A percentile compares a stretch with the other conserved stretches of the same genome.
phyloP scores from a whole-genome alignment of 495 filamentous ascomycete genomes.

The Neurospora tetraspora region DNA sequence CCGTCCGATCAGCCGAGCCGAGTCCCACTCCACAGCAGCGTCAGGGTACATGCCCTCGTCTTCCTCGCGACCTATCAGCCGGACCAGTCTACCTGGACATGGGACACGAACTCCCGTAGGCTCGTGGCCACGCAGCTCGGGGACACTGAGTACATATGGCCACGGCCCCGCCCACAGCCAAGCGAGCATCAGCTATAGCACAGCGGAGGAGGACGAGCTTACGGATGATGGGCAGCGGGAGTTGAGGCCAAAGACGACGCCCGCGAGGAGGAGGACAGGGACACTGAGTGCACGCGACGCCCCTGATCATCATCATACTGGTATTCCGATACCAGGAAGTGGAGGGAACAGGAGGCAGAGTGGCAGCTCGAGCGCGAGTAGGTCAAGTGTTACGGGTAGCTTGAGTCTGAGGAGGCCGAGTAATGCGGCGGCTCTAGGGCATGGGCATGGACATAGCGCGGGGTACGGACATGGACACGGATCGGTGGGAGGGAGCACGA shows the following conservation, averaged over 20 bases:
- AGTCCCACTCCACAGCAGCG: slow-evolving; percentile 18
- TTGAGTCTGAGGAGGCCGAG: slow-evolving; percentile 26
- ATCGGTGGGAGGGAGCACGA: background rate
- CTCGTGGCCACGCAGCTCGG: slow-evolving; percentile 46
- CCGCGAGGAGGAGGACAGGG: slow-evolving; percentile 39
- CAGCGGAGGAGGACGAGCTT: slow-evolving; percentile 33
- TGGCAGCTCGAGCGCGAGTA: slow-evolving; percentile 36
- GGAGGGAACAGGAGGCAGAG: slow-evolving; percentile 36
- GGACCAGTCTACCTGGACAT: slow-evolving; percentile 41
- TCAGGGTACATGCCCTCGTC: slow-evolving; percentile 39
- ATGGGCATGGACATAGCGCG: background rate
- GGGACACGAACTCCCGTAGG: slow-evolving; percentile 56
- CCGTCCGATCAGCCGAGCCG: slow-evolving; percentile 38
- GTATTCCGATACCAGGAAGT: slow-evolving; percentile 17
- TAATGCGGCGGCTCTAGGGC: background rate
- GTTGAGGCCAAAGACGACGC: slow-evolving; percentile 35
- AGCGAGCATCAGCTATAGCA: slow-evolving; percentile 30
- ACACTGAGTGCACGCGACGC: slow-evolving; percentile 31
- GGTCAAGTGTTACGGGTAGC: slow-evolving; percentile 22
- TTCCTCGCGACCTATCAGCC: slow-evolving; percentile 51
- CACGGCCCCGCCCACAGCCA: slow-evolving; percentile 39
- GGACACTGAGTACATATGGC: background rate
- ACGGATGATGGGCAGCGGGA: slow-evolving; percentile 28
- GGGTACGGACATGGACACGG: background rate
- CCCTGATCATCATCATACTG: slow-evolving; percentile 18